Conservation (phyloP, 148 eudicot genomes). For the Vaccinium darrowii region DNA sequence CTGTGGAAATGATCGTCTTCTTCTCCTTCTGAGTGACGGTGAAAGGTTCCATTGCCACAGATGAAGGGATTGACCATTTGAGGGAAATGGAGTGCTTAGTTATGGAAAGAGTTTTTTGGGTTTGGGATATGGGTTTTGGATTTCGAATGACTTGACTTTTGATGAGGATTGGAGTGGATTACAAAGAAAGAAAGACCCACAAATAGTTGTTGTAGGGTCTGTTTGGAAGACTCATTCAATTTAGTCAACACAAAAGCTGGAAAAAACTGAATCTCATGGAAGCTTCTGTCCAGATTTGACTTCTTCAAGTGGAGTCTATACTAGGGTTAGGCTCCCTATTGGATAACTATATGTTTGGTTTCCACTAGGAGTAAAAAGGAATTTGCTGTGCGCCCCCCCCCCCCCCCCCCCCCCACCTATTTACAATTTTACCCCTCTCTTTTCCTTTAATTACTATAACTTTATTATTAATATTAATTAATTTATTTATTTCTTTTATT, state of each 20-base stretch:
- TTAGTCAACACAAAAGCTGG: not conserved
- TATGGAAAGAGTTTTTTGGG: not conserved
- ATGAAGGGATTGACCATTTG: constrained; percentile 30
- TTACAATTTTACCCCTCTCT: too few relatives aligned
- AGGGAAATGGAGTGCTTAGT: too few relatives aligned
- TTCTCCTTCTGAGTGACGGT: constrained; percentile 20
- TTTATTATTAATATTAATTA: too few relatives aligned
- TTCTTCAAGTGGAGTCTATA: not conserved
- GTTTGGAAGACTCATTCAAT: not conserved
- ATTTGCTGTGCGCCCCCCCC: too few relatives aligned
- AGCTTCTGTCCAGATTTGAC: not conserved
- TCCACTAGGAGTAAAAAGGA: too few relatives aligned
- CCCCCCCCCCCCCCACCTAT: too few relatives aligned
- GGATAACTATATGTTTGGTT: too few relatives aligned
- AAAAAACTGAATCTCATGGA: not conserved
- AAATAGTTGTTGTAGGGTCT: not conserved
- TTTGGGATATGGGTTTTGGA: not conserved
- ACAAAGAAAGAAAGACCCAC: not conserved
- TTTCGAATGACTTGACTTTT: not conserved
- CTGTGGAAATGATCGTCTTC: constrained; percentile 6
- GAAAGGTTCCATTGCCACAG: constrained; percentile 29
- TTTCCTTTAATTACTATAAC: too few relatives aligned
- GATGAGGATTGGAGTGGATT: not conserved
- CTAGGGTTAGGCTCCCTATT: too few relatives aligned
- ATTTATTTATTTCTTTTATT: too few relatives aligned